Evolutionary conservation across 2,329 filamentous ascomycete species (phyloP), one percentile per base, ranked within the genome.

Genomic region (Pseudopyricularia cyperi): DNA sequence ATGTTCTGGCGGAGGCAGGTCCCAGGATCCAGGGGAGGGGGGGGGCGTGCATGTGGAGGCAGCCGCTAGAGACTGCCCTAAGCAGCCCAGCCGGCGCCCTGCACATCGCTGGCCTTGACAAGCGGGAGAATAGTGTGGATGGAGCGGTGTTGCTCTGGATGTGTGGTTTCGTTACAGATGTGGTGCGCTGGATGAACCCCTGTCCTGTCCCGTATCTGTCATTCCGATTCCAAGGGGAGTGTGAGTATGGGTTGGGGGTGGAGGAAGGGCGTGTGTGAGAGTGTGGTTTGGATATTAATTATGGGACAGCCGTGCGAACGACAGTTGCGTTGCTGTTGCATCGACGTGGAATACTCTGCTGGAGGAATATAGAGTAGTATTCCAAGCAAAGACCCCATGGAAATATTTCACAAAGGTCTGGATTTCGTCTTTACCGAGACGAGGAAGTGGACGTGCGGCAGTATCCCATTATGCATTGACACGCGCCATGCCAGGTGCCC

Each of bases 1-100:
- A 62, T 64, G 60, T 59, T 61, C 63, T 59, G 62, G 61, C 58
- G 55, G 57, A 57, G 59, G 58, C 56, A 62, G 60, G 61, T 62
- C 61, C 62, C 65, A 46, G 50, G 26, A 34, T n/a, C n/a, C 35
- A 11, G 46, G 39, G 50, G 50, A 28, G 30, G 34, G 34, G 37
- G 49, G 24, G 24, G 19, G 39, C 12, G 24, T 28, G 34, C 11
- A 35, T 33, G 48, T 26, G 48, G 48, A 47, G 44, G 37, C 37
- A 42, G 37, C 37, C 37, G 37, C 37, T 42, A 42, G 37, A 12
- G 37, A 42, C 37, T 42, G 37, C 37, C 37, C 37, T 42, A 42
- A 42, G 37, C 37, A n/a, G n/a, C n/a, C n/a, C n/a, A n/a, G n/a
- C n/a, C n/a, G n/a, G n/a, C 22, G 37, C n/a, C 17, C 22, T 42